A percentile compares a stretch with the other conserved stretches of the same genome.
Conservation (phyloP, 2,329 filamentous ascomycete species). For the Stagonosporopsis vannaccii region DNA sequence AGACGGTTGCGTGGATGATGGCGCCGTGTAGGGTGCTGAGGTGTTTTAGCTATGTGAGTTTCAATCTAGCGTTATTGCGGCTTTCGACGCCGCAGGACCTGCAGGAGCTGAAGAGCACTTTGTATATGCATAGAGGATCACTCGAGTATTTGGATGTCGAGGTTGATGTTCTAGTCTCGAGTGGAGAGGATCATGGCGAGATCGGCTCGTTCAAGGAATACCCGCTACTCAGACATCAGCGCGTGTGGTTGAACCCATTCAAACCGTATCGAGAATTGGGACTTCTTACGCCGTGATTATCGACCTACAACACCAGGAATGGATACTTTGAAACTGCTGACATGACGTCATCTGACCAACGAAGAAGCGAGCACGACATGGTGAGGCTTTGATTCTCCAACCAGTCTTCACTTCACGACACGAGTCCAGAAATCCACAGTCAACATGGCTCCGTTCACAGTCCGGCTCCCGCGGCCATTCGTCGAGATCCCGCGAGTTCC, state of each 20-base stretch:
- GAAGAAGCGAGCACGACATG: background rate
- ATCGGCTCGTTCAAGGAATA: slow-evolving; percentile 10
- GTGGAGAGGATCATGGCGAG: slow-evolving; percentile 12
- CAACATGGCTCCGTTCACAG: background rate
- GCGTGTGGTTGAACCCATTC: slow-evolving; percentile 17
- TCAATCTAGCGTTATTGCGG: slow-evolving; percentile 14
- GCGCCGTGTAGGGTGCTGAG: slow-evolving; percentile 10
- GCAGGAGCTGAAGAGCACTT: slow-evolving; percentile 2
- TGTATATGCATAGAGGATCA: background rate
- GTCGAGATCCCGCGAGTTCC: slow-evolving; percentile 7
- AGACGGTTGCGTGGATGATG: slow-evolving; percentile 16
- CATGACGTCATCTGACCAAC: slow-evolving; percentile 15
- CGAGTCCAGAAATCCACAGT: background rate
- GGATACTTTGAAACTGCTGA: background rate
- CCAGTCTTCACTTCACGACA: background rate
- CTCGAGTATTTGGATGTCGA: slow-evolving; percentile 16
- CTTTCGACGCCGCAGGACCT: slow-evolving; percentile 10
- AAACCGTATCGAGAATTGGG: slow-evolving; percentile 16
- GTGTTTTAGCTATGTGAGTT: slow-evolving; percentile 15
- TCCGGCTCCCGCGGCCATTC: slow-evolving; percentile 7
- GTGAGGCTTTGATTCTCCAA: background rate
- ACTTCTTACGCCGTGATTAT: slow-evolving; percentile 8
- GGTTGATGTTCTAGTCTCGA: slow-evolving; percentile 12
- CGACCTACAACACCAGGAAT: background rate
- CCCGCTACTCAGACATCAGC: slow-evolving; percentile 5